Evolutionary conservation across 805 yeast species (phyloP).

Genomic region (Sungouiella blattae): DNA sequence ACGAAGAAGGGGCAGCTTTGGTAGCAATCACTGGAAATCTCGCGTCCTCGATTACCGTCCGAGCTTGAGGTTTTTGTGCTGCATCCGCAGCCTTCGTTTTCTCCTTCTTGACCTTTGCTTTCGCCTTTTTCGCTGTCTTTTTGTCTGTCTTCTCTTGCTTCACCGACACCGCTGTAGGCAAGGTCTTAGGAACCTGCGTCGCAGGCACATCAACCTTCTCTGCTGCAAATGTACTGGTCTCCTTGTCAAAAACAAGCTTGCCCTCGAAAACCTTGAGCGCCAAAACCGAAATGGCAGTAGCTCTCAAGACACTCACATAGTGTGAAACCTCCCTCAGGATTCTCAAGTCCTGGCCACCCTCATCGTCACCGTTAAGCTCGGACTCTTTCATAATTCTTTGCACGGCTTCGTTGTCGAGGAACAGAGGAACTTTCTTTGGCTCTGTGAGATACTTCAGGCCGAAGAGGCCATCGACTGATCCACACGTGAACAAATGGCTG

Average conservation of each 20-base stretch:
- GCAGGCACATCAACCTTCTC: slow-evolving; percentile 9
- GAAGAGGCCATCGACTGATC: slow-evolving; percentile 18
- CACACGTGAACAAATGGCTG: slow-evolving; percentile 34
- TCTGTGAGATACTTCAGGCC: slow-evolving; percentile 17
- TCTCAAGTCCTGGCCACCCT: too few relatives aligned
- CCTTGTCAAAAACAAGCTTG: slow-evolving; percentile 4
- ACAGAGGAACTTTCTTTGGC: slow-evolving; percentile 15
- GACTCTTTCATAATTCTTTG: slow-evolving; percentile 10
- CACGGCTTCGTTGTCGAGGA: slow-evolving; percentile 20
- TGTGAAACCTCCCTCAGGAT: too few relatives aligned
- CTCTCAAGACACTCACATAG: too few relatives aligned
- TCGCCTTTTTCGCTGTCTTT: neutral
- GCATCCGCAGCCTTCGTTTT: slow-evolving; percentile 2
- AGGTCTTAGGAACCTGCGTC: slow-evolving; percentile 5
- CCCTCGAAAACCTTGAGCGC: slow-evolving; percentile 18
- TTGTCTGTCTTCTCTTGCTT: neutral
- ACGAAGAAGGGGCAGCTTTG: slow-evolving; percentile 20
- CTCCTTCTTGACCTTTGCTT: neutral
- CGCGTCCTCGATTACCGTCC: too few relatives aligned
- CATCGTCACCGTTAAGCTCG: slow-evolving; percentile 9
- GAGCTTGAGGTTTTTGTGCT: neutral
- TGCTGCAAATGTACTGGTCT: slow-evolving; percentile 1
- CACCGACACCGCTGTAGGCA: slow-evolving; percentile 1
- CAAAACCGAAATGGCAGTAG: slow-evolving; percentile 23
- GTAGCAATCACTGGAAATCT: neutral